Evolutionary conservation across 345 rosid genomes (phyloP).

Genomic region (Reutealis trisperma): DNA sequence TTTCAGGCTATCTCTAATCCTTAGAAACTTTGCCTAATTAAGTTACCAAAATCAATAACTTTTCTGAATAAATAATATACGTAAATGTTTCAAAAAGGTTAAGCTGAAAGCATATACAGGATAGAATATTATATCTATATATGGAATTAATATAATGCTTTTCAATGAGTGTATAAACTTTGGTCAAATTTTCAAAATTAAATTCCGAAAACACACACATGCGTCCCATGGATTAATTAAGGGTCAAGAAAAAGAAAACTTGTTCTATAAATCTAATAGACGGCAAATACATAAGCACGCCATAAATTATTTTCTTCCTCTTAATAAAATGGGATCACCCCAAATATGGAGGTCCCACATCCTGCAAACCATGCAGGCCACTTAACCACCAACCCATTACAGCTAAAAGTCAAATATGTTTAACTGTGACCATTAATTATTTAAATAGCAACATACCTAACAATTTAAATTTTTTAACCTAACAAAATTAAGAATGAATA

Average conservation of each 20-base stretch:
- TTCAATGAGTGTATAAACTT: neutral
- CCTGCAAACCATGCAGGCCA: neutral
- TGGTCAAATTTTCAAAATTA: neutral
- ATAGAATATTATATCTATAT: too few species aligned
- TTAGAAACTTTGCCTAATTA: too few species aligned
- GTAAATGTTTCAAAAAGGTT: neutral
- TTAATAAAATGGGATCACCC: neutral
- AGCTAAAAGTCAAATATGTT: conserved; percentile 8
- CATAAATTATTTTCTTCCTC: neutral
- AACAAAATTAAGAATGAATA: neutral
- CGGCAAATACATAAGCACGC: neutral
- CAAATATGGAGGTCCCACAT: neutral
- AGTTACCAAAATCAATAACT: too few species aligned
- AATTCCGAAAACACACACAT: neutral
- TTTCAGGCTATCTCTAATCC: too few species aligned
- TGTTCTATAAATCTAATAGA: too few species aligned
- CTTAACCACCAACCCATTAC: conserved; percentile 15
- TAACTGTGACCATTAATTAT: neutral
- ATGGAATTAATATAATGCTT: neutral
- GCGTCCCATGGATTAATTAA: neutral
- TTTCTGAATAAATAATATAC: too few species aligned
- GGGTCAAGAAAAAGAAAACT: neutral
- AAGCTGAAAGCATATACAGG: too few species aligned
- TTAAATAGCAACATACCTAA: conserved; percentile 1
- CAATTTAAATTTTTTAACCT: neutral